Evolutionary conservation across 176 grass and related monocot species (phyloP).

Genomic region (Tillandsia fasciculata): DNA sequence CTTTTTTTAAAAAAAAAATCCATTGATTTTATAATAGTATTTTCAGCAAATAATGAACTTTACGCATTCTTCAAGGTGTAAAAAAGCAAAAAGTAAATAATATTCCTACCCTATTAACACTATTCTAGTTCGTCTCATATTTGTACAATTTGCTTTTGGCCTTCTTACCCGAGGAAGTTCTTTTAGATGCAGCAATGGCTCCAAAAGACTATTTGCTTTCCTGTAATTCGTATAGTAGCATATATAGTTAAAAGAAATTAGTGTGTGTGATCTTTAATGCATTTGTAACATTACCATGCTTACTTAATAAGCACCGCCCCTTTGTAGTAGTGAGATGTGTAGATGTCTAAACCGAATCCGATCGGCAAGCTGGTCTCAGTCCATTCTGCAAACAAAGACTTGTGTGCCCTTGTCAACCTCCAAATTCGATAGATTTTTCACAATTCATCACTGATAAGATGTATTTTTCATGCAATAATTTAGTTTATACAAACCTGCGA

Average conservation of each 20-base stretch:
- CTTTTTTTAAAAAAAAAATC: too few relatives aligned
- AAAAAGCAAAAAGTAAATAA: too few relatives aligned
- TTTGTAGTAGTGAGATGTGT: conserved; percentile 40
- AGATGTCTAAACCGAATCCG: conserved; percentile 39
- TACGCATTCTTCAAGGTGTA: too few relatives aligned
- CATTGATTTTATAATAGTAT: too few relatives aligned
- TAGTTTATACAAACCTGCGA: conserved; percentile 25
- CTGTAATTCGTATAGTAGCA: conserved; percentile 10
- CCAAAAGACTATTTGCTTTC: conserved; percentile 3
- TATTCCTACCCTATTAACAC: too few relatives aligned
- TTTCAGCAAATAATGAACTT: too few relatives aligned
- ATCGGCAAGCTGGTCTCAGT: conserved; percentile 41
- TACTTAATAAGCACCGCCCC: conserved; percentile 53
- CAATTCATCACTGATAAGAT: background rate
- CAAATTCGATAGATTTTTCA: background rate
- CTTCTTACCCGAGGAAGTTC: conserved; percentile 15
- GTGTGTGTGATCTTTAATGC: background rate
- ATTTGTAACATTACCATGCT: background rate
- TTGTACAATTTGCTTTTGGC: background rate
- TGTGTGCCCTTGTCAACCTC: background rate
- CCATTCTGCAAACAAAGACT: conserved; percentile 37
- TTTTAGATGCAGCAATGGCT: conserved; percentile 1
- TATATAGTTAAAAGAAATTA: background rate
- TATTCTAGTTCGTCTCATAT: too few relatives aligned
- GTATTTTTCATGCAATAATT: background rate